A percentile compares a stretch with the other conserved stretches of the same genome.
Evolutionary conservation across 345 rosid species (phyloP).

Genomic region (Eucalyptus guilfoylei): DNA sequence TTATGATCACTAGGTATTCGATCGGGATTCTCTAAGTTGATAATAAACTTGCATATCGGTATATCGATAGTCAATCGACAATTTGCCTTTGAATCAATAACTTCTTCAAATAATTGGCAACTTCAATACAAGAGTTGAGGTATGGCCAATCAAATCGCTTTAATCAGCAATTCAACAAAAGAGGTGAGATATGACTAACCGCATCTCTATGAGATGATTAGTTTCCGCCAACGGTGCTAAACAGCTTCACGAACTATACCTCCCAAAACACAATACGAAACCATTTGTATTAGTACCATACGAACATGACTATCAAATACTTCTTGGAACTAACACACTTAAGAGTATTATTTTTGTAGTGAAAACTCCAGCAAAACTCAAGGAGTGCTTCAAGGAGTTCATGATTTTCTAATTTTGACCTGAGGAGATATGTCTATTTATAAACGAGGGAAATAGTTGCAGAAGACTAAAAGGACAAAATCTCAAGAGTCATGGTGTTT

Average conservation of each 20-base stretch:
- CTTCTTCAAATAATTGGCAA: background rate
- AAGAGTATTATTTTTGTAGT: background rate
- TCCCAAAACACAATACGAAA: too few species aligned
- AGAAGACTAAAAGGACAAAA: too few species aligned
- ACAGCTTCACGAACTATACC: background rate
- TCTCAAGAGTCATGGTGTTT: too few species aligned
- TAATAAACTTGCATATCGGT: too few species aligned
- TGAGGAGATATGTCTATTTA: background rate
- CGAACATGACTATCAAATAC: too few species aligned
- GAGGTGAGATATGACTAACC: background rate
- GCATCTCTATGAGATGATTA: too few species aligned
- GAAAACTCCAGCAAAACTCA: too few species aligned
- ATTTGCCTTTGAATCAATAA: too few species aligned
- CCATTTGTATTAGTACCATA: background rate
- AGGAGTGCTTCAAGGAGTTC: background rate
- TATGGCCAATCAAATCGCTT: background rate
- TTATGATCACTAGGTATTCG: background rate
- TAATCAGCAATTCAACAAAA: background rate
- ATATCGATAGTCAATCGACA: background rate
- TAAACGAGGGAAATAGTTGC: background rate
- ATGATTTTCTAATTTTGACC: background rate
- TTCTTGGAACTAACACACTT: background rate
- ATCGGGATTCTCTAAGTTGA: background rate
- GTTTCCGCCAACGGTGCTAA: fast-evolving
- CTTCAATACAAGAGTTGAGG: background rate